Base-by-base conservation (phyloP, 2,329 filamentous ascomycete species). In the Aureobasidium sp. region DNA sequence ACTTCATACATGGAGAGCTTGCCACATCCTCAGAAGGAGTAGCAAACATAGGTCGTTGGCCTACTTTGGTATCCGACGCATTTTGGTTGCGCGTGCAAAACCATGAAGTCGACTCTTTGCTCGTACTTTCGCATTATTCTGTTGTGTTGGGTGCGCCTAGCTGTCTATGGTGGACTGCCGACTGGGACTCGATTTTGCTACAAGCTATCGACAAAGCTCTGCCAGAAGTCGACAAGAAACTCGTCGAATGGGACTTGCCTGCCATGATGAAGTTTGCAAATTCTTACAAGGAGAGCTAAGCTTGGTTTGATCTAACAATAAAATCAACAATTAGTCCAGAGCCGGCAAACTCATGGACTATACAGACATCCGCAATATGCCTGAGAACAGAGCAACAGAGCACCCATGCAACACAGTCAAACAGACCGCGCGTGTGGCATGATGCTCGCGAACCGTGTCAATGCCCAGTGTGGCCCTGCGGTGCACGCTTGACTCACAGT, bases 101-200 rank as follows among this genome's bases (percentile, higher is more conserved):
- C 25, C 64, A 64, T 17, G 57, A 65, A 33, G 61, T 63, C 4
- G 59, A 64, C 21, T 64, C 68, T 13, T 57, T 69, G 4, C 51
- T 65, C 29, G 61, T 69, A 1, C 58, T 69, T 15, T 37, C 60
- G 3, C 59, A 67, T 35, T 67, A 64, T 40, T 63, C 60, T 33
- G 45, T 65, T 2, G 59, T 67, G 1, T 19, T 69, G 38, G 50
- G 62, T 29, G 55, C 60, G 6, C 67, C 64, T 38, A 47, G 60
- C 15, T 57, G 63, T 5, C 47, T 63, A 10, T 68, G 67, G 67
- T 69, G 67, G 67, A 59, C 67, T 5, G 59, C 64, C 2, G 42
- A 60, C 9, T 69, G 67, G 67, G 62, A 64, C 60, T 35, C 35
- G 7, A 64, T 66, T 11, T 59, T 69, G 13, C 27, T 65, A n/a